A percentile compares a stretch with the other conserved stretches of the same genome.
phyloP scores from a whole-genome alignment of 306 rosid genomes.

The Biancaea sappan region DNA sequence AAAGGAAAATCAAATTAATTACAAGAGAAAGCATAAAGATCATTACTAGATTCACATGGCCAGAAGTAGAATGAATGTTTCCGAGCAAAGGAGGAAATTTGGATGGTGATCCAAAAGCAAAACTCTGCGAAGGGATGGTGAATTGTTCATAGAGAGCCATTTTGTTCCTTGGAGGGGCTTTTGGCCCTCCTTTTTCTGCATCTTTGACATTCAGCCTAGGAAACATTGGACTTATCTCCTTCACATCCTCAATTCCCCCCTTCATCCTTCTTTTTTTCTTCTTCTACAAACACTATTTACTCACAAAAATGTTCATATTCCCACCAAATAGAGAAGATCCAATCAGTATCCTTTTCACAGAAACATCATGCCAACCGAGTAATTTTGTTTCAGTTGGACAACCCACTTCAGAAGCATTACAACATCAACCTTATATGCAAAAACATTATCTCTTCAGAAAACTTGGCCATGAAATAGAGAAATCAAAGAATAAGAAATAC shows the following conservation, averaged over 20 bases:
- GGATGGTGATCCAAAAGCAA: constrained; percentile 53
- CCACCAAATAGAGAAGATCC: constrained; percentile 25
- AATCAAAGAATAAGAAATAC: not conserved
- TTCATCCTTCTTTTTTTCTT: constrained; percentile 39
- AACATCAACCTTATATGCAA: constrained; percentile 2
- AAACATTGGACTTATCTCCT: constrained; percentile 62
- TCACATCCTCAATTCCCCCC: constrained; percentile 47
- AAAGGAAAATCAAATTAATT: not conserved
- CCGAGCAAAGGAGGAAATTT: constrained; percentile 45
- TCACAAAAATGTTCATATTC: not conserved
- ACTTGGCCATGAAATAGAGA: not conserved
- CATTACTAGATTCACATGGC: constrained; percentile 49
- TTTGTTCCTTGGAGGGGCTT: constrained; percentile 82
- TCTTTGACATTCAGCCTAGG: constrained; percentile 78
- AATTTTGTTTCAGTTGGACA: not conserved
- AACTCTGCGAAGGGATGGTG: constrained; percentile 56
- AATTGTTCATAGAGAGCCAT: constrained; percentile 80
- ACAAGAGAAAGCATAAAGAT: not conserved
- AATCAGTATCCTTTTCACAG: not conserved
- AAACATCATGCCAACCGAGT: not conserved
- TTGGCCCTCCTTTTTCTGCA: constrained; percentile 71
- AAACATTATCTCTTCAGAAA: not conserved
- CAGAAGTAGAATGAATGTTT: constrained; percentile 45
- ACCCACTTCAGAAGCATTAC: constrained; percentile 4
- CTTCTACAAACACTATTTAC: constrained; percentile 29